These are phyloP conservation scores for Rhizopus stolonifer DNA, from an alignment of 371 early-diverging fungal genomes.

Conservation along the genomic window DNA sequence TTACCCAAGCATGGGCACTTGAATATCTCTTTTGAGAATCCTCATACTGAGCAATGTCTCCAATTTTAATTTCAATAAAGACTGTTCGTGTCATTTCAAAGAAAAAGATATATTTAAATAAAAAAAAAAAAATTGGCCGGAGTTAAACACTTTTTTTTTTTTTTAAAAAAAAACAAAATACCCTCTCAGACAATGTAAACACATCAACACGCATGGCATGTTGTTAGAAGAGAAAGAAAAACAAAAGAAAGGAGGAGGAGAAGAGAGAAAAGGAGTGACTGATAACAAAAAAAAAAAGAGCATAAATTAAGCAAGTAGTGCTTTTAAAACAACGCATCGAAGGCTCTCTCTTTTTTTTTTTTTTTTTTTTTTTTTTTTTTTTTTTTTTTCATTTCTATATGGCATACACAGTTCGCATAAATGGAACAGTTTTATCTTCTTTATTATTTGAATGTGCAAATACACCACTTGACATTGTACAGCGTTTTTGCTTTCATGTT, in stretches of 20 bases:
- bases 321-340: too few species aligned
- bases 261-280: too few species aligned
- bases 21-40: constrained; percentile 29
- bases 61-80: constrained; percentile 52
- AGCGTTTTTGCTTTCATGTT: background rate
- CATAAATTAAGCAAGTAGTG: too few species aligned
- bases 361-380: too few species aligned
- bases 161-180: too few species aligned
- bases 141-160: background rate
- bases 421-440: constrained; percentile 24
- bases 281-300: too few species aligned
- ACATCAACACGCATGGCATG: too few species aligned
- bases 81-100: constrained; percentile 24
- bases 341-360: too few species aligned
- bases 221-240: too few species aligned
- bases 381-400: constrained; percentile 2
- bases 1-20: constrained; percentile 42
- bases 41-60: constrained; percentile 35
- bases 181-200: too few species aligned
- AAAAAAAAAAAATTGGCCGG: background rate
- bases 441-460: constrained; percentile 26
- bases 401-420: constrained; percentile 22
- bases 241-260: too few species aligned
- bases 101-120: background rate
- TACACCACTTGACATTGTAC: constrained; percentile 18